These are phyloP conservation scores for Malus fusca DNA, from an alignment of 306 rosid genomes.

Conservation along the genomic window DNA sequence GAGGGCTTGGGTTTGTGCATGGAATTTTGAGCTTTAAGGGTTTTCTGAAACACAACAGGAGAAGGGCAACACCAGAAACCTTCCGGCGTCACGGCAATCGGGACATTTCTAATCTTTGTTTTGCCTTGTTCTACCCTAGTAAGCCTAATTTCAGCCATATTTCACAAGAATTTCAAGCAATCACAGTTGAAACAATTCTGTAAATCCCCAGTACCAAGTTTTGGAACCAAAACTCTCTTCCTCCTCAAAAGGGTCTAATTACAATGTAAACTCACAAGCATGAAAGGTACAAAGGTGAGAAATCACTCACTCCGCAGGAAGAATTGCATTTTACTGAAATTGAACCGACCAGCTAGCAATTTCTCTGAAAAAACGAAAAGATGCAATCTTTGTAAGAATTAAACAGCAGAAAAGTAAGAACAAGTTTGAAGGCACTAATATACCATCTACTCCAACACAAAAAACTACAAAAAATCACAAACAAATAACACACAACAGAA, in stretches of 20 bases:
- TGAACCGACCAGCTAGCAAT: neutral
- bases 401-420: constrained; percentile 17
- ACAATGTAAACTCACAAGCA: constrained; percentile 12
- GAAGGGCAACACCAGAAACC: constrained; percentile 96
- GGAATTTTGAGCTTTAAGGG: constrained; percentile 59
- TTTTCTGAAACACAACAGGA: constrained; percentile 87
- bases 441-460: constrained; percentile 19
- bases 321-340: constrained; percentile 3
- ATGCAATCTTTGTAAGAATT: constrained; percentile 16
- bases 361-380: constrained; percentile 15
- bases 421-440: neutral
- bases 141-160: constrained; percentile 67
- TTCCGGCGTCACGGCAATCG: constrained; percentile 91
- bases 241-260: constrained; percentile 9
- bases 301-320: constrained; percentile 13
- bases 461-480: neutral
- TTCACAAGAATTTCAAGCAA: constrained; percentile 29
- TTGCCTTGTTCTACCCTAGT: constrained; percentile 61
- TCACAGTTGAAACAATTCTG: constrained; percentile 17
- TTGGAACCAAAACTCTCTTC: constrained; percentile 17
- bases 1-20: constrained; percentile 68
- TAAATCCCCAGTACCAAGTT: constrained; percentile 15
- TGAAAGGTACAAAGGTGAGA: constrained; percentile 20
- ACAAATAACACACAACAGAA: neutral
- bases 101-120: constrained; percentile 77